Evolutionary conservation across 116 monocot species (phyloP).

Genomic region (Trichopus zeylanicus): DNA sequence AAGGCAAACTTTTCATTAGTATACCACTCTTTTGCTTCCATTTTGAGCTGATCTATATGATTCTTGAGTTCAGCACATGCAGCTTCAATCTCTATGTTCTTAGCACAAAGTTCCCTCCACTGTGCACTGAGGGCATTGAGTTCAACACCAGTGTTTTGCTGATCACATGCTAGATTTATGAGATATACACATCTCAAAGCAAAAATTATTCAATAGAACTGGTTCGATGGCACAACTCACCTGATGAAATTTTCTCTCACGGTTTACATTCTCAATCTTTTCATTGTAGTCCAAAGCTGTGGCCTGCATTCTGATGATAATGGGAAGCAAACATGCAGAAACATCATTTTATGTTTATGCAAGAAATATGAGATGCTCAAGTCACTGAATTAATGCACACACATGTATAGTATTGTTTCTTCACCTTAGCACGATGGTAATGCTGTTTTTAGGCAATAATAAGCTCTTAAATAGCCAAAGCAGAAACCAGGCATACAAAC

Average conservation of each 20-base stretch:
- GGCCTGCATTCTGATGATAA: constrained; percentile 56
- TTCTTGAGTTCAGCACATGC: constrained; percentile 62
- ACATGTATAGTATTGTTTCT: no score
- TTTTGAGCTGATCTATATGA: constrained; percentile 54
- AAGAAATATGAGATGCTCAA: background rate
- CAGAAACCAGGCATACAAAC: no score
- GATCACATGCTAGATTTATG: constrained; percentile 10
- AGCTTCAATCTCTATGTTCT: constrained; percentile 87
- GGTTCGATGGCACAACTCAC: constrained; percentile 16
- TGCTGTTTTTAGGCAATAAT: no score
- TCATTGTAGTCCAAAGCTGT: constrained; percentile 60
- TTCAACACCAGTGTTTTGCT: constrained; percentile 83
- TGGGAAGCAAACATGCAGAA: background rate
- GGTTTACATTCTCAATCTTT: constrained; percentile 82
- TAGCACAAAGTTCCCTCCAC: constrained; percentile 88
- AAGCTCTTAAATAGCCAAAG: no score
- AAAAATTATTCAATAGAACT: background rate
- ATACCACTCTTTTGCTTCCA: constrained; percentile 61
- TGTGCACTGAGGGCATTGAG: constrained; percentile 56
- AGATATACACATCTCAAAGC: background rate
- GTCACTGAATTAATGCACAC: no score
- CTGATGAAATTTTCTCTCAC: constrained; percentile 97
- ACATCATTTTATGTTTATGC: background rate
- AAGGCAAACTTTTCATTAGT: background rate
- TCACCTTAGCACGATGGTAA: no score